phyloP scores from a whole-genome alignment of 495 filamentous ascomycete genomes.

The Tuber brumale region DNA sequence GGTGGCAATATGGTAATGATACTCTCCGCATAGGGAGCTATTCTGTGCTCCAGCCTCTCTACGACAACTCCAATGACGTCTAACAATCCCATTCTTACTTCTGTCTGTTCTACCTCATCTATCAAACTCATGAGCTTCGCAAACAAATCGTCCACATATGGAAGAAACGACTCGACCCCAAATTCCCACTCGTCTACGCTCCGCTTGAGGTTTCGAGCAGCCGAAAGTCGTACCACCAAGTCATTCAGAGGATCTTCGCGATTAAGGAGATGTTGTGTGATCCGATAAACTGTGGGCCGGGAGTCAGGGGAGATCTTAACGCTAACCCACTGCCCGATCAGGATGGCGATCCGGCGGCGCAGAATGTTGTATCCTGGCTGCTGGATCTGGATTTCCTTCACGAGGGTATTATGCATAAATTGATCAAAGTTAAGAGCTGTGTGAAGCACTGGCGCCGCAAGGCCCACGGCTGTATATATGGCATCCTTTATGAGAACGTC shows the following conservation, averaged over 20 bases:
- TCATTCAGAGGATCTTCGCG: conserved; percentile 73
- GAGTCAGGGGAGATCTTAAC: conserved; percentile 61
- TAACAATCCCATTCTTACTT: conserved; percentile 79
- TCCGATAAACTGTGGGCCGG: conserved; percentile 69
- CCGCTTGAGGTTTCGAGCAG: conserved; percentile 71
- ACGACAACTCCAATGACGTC: conserved; percentile 77
- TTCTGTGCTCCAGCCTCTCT: conserved; percentile 65
- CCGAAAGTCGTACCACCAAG: conserved; percentile 82
- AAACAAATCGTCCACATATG: conserved; percentile 65
- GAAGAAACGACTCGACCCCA: conserved; percentile 58
- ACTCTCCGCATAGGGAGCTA: conserved; percentile 67
- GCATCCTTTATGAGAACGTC: conserved; percentile 83
- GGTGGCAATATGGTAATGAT: conserved; percentile 74
- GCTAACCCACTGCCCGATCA: conserved; percentile 82
- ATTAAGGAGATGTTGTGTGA: conserved; percentile 82
- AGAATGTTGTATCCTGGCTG: conserved; percentile 75
- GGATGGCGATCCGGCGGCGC: conserved; percentile 76
- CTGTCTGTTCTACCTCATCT: conserved; percentile 69
- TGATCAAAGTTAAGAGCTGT: conserved; percentile 69
- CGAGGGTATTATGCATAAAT: conserved; percentile 66
- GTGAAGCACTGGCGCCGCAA: conserved; percentile 69
- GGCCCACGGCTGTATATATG: conserved; percentile 83
- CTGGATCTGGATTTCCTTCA: conserved; percentile 69
- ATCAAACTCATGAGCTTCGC: conserved; percentile 65
- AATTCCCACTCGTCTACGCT: conserved; percentile 84